phyloP scores from a whole-genome alignment of 1,284 basidiomycete genomes.

The Boletus semigastroideus region DNA sequence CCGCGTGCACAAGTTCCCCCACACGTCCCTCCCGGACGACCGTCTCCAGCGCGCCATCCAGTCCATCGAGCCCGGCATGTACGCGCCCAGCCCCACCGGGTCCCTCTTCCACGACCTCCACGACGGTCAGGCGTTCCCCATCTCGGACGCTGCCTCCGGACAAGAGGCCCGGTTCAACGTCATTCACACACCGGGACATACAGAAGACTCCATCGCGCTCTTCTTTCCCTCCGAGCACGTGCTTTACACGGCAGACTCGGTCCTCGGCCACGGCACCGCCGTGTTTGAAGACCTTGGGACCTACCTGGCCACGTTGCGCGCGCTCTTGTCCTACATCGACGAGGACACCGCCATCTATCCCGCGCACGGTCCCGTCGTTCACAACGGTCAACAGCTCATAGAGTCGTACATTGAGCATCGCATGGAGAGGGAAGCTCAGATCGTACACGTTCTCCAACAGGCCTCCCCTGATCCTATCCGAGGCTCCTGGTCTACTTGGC shows the following conservation, averaged over 20 bases:
- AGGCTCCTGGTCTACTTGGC: slow-evolving; percentile 59
- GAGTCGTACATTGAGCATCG: slow-evolving; percentile 80
- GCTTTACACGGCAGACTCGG: slow-evolving; percentile 88
- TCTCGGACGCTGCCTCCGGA: slow-evolving; percentile 15
- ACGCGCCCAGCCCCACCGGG: slow-evolving; percentile 42
- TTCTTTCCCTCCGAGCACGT: slow-evolving; percentile 61
- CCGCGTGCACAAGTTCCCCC: slow-evolving; percentile 69
- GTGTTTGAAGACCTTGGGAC: slow-evolving; percentile 84
- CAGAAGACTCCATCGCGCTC: slow-evolving; percentile 80
- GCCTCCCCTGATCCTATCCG: slow-evolving; percentile 31
- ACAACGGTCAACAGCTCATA: slow-evolving; percentile 59
- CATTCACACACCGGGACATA: slow-evolving; percentile 90
- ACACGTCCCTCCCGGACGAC: slow-evolving; percentile 29
- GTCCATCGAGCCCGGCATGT: slow-evolving; percentile 45
- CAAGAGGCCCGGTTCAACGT: slow-evolving; percentile 49
- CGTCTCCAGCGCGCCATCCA: slow-evolving; percentile 43
- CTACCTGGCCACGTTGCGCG: slow-evolving; percentile 73
- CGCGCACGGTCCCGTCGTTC: slow-evolving; percentile 82
- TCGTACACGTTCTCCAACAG: slow-evolving; percentile 58
- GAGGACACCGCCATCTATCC: slow-evolving; percentile 68
- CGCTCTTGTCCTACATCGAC: slow-evolving; percentile 50
- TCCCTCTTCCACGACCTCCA: slow-evolving; percentile 54
- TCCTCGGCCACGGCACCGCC: slow-evolving; percentile 89
- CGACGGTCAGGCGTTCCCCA: slow-evolving; percentile 51
- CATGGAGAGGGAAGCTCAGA: slow-evolving; percentile 78